These are phyloP conservation scores for grape (Vitis vinifera) DNA, from an alignment of 164 flowering plant genomes.

Conservation along the genomic window ASM3070453v1 NC_081812.1:14225501-14226000, in stretches of 20 bases:
- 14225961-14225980: constrained; percentile 24
- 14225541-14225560: constrained; percentile 5
- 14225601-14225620: neutral
- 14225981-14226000: constrained; percentile 35
- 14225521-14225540: constrained; percentile 22
- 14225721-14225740: constrained; percentile 19
- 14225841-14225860: constrained; percentile 38
- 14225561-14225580: constrained; percentile 12
- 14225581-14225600: neutral
- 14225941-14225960: constrained; percentile 31
- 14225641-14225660: neutral
- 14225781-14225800: constrained; percentile 26
- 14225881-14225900: constrained; percentile 34
- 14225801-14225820: constrained; percentile 34
- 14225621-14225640: neutral
- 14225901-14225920: constrained; percentile 39
- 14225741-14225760: constrained; percentile 33
- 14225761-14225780: constrained; percentile 27
- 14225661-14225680: neutral
- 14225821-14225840: constrained; percentile 32
- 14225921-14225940: constrained; percentile 31
- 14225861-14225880: constrained; percentile 33
- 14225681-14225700: constrained; percentile 14
- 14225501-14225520: constrained; percentile 10
- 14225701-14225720: constrained; percentile 12